A percentile compares a stretch with the other conserved stretches of the same genome.
phyloP scores from a whole-genome alignment of 2,329 filamentous ascomycete species.

The Cryphonectria carpinicola region DNA sequence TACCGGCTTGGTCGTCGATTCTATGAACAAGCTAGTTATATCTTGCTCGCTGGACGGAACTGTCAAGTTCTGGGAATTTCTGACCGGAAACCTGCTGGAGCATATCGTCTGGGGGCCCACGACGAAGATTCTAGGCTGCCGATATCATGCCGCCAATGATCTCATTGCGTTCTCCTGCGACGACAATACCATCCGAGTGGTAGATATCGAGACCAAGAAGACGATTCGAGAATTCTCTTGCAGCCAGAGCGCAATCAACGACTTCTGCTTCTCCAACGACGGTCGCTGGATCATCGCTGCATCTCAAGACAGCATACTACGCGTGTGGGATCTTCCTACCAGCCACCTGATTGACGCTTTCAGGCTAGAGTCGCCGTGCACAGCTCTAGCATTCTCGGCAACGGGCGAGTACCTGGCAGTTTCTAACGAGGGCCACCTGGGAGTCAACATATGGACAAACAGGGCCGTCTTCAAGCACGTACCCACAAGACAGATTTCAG shows the following conservation, averaged over 20 bases:
- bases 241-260: conserved; percentile 72
- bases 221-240: conserved; percentile 94
- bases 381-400: conserved; percentile 81
- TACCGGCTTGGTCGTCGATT: conserved; percentile 85
- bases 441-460: conserved; percentile 96
- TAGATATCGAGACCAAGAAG: conserved; percentile 88
- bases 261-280: conserved; percentile 88
- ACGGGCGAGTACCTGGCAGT: conserved; percentile 96
- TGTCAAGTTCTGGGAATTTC: conserved; percentile 97
- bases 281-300: conserved; percentile 92
- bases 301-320: conserved; percentile 76
- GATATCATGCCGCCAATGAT: conserved; percentile 82
- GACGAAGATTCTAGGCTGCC: conserved; percentile 74
- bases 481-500: conserved; percentile 81
- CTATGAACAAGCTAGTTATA: conserved; percentile 82
- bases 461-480: conserved; percentile 88
- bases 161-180: conserved; percentile 87
- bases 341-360: conserved; percentile 95
- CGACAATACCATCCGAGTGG: conserved; percentile 82
- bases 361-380: conserved; percentile 76
- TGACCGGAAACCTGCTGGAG: conserved; percentile 76
- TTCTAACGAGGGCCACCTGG: conserved; percentile 78
- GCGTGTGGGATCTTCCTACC: conserved; percentile 94
- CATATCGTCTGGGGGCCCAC: conserved; percentile 84
- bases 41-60: conserved; percentile 90